Conservation (phyloP, 306 rosid species). For the Pterocarpus macrocarpus region DNA sequence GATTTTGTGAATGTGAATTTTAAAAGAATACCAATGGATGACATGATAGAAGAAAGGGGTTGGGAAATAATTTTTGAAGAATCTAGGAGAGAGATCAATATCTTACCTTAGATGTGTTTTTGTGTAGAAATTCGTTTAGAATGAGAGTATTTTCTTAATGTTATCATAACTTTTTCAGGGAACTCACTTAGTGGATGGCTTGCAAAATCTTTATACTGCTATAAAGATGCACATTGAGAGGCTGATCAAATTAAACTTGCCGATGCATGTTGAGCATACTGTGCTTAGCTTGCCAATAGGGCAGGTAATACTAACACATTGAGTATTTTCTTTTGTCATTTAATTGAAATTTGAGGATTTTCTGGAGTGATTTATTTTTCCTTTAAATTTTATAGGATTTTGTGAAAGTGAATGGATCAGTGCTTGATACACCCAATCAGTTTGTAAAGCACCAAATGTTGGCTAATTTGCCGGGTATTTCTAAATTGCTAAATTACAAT, state of each 20-base stretch:
- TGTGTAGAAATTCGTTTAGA: background rate
- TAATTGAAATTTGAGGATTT: background rate
- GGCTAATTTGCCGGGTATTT: background rate
- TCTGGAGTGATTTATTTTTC: background rate
- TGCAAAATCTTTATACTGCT: background rate
- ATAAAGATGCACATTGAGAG: background rate
- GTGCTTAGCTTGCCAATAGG: background rate
- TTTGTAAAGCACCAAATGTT: background rate
- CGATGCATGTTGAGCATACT: background rate
- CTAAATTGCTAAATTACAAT: background rate
- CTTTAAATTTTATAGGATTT: background rate
- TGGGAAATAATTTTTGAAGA: no score
- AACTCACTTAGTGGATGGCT: background rate
- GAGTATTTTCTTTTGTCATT: background rate
- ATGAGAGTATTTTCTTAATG: background rate
- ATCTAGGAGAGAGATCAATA: background rate
- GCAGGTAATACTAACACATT: background rate
- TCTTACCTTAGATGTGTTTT: background rate
- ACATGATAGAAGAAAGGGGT: background rate
- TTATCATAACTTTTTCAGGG: slow-evolving; percentile 1
- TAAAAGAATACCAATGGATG: background rate
- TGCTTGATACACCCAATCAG: background rate
- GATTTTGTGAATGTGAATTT: background rate
- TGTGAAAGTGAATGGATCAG: background rate
- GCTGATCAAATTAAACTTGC: background rate